These are phyloP conservation scores for Thraustochytrium sp. DNA, from an alignment of 352 stramenopile genomes.

Conservation along the genomic window DNA sequence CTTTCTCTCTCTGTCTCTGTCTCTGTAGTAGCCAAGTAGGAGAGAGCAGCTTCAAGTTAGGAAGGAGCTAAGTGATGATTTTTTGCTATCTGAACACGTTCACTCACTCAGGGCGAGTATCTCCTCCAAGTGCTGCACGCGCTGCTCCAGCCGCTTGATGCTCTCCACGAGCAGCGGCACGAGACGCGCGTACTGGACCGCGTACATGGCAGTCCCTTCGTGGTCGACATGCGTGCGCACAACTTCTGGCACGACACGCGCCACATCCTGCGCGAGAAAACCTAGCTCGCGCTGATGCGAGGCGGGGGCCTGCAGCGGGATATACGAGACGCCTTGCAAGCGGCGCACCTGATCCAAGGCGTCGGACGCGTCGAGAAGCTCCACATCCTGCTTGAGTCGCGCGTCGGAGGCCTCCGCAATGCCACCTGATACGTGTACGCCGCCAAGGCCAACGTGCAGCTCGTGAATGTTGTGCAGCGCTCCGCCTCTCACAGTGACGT, in stretches of 20 bases:
- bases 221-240: neutral
- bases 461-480: neutral
- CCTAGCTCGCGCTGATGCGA: neutral
- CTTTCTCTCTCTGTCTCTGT: too few species aligned
- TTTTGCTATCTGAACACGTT: neutral
- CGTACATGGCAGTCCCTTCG: neutral
- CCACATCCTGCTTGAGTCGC: neutral
- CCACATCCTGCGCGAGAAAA: slow-evolving; percentile 19
- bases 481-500: neutral
- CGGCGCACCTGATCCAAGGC: neutral
- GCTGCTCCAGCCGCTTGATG: slow-evolving; percentile 23
- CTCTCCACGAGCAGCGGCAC: slow-evolving; percentile 30
- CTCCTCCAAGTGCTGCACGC: neutral
- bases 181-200: slow-evolving; percentile 24
- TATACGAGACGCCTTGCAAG: neutral
- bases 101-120: neutral
- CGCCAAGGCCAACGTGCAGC: neutral
- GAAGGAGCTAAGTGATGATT: too few species aligned
- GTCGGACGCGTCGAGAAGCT: neutral
- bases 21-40: too few species aligned
- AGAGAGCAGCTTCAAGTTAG: too few species aligned
- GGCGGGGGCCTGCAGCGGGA: neutral
- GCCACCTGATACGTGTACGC: neutral
- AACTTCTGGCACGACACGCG: neutral
- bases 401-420: slow-evolving; percentile 13